A percentile compares a stretch with the other conserved stretches of the same genome.
phyloP scores from a whole-genome alignment of 108 stramenopile genomes.

The Cyclotella baltica region DNA sequence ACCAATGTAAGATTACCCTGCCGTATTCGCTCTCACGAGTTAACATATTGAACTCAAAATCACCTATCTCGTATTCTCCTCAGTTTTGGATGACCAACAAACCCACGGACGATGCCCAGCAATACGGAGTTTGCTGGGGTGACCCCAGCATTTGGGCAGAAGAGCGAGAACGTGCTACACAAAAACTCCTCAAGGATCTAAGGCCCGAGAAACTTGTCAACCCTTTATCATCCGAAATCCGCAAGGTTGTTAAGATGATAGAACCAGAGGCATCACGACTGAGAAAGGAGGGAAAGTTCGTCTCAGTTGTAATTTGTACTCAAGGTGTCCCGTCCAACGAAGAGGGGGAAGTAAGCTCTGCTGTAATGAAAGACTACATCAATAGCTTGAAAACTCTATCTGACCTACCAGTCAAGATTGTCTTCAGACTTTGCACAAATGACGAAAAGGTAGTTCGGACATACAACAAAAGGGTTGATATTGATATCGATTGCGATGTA shows the following conservation, averaged over 20 bases:
- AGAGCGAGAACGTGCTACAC: not conserved
- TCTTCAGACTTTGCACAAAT: conserved; percentile 49
- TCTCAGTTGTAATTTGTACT: conserved; percentile 53
- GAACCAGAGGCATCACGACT: too few relatives aligned
- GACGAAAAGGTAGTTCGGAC: conserved; percentile 33
- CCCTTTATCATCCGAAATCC: not conserved
- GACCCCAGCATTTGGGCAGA: not conserved
- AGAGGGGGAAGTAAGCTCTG: not conserved
- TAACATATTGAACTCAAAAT: not conserved
- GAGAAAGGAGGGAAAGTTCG: conserved; percentile 11
- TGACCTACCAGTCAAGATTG: conserved; percentile 33
- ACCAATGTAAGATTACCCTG: not conserved
- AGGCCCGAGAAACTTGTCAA: too few relatives aligned
- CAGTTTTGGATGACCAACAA: not conserved
- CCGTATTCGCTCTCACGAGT: not conserved
- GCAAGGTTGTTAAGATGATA: conserved; percentile 29
- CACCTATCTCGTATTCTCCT: not conserved
- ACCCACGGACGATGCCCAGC: not conserved
- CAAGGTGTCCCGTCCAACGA: conserved; percentile 59
- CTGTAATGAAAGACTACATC: conserved; percentile 25
- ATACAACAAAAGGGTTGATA: conserved; percentile 43
- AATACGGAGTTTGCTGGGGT: conserved; percentile 4
- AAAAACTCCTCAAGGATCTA: too few relatives aligned
- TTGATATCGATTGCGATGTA: conserved; percentile 51
- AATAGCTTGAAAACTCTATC: not conserved